Conservation (phyloP, 2,329 filamentous ascomycete species). For the Epichloe gansuensis region DNA sequence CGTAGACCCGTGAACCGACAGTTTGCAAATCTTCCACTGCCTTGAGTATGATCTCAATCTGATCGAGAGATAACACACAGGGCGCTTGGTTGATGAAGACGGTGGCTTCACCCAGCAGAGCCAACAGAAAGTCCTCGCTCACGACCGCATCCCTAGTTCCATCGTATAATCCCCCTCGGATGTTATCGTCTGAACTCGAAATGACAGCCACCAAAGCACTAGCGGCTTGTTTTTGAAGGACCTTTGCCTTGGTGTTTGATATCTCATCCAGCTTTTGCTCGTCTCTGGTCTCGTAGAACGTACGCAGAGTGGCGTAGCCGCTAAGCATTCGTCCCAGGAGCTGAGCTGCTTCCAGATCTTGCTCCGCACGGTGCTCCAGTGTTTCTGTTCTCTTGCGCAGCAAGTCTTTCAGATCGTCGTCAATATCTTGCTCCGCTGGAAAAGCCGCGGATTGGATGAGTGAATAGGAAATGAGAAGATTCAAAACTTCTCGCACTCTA, state of each 20-base stretch:
- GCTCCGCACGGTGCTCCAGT: conserved; percentile 56
- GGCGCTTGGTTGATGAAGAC: conserved; percentile 54
- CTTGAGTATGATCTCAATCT: conserved; percentile 64
- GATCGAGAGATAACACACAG: conserved; percentile 49
- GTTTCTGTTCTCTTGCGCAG: conserved; percentile 59
- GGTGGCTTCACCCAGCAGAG: conserved; percentile 71
- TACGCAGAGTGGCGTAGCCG: conserved; percentile 81
- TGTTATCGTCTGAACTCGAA: conserved; percentile 75
- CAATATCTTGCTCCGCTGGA: conserved; percentile 58
- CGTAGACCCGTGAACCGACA: conserved; percentile 57
- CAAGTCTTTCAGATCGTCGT: conserved; percentile 56
- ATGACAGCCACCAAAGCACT: conserved; percentile 71
- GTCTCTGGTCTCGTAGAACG: conserved; percentile 84
- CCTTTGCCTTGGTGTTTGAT: conserved; percentile 32
- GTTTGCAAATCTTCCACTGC: conserved; percentile 71
- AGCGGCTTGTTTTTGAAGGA: conserved; percentile 55
- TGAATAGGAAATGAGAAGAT: conserved; percentile 76
- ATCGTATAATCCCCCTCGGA: conserved; percentile 82
- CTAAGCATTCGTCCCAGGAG: conserved; percentile 76
- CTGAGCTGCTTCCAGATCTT: conserved; percentile 70
- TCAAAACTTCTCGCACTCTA: conserved; percentile 75
- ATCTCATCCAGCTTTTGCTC: conserved; percentile 16
- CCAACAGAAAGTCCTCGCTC: conserved; percentile 74
- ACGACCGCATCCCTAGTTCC: conserved; percentile 68
- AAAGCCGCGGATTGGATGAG: conserved; percentile 74